A percentile compares a stretch with the other conserved stretches of the same genome.
phyloP scores from a whole-genome alignment of 2,329 filamentous ascomycete genomes.

The Herpotrichia juniperi region DNA sequence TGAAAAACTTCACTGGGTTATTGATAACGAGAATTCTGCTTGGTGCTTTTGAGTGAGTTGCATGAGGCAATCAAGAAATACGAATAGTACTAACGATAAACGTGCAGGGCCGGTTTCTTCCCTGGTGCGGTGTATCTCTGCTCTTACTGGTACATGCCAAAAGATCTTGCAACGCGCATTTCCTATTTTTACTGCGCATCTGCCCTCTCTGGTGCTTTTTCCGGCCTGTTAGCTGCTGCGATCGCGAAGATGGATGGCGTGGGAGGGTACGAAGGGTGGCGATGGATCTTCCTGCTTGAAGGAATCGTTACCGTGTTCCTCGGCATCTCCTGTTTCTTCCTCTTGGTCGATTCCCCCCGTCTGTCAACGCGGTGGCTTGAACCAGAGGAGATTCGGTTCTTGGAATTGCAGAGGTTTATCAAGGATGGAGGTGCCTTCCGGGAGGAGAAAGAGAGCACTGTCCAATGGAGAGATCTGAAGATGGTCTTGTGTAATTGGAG shows the following conservation, averaged over 20 bases:
- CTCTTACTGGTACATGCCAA: constrained; percentile 43
- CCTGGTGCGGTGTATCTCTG: constrained; percentile 45
- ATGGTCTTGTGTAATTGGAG: constrained; percentile 34
- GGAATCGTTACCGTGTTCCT: constrained; percentile 22
- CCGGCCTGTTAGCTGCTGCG: constrained; percentile 58
- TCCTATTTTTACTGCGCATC: constrained; percentile 61
- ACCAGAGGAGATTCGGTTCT: constrained; percentile 11
- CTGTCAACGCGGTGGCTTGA: constrained; percentile 9
- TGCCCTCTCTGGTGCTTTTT: constrained; percentile 62
- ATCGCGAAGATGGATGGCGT: constrained; percentile 34
- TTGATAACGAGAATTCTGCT: constrained; percentile 34
- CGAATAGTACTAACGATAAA: constrained; percentile 32
- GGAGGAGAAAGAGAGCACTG: constrained; percentile 16
- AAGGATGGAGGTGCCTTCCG: constrained; percentile 13
- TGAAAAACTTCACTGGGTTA: constrained; percentile 32
- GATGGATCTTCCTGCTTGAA: constrained; percentile 19
- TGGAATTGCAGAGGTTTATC: constrained; percentile 9
- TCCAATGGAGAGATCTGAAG: constrained; percentile 31
- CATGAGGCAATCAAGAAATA: constrained; percentile 61
- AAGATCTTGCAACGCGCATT: constrained; percentile 45
- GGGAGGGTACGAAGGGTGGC: constrained; percentile 29
- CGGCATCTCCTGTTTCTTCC: constrained; percentile 18
- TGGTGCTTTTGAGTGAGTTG: constrained; percentile 31
- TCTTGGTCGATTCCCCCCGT: constrained; percentile 8
- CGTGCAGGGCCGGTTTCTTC: constrained; percentile 35